Percentiles rank a stretch among this genome's conserved stretches.
phyloP scores from a whole-genome alignment of 352 stramenopile species.

The Phytophthora rubi region DNA sequence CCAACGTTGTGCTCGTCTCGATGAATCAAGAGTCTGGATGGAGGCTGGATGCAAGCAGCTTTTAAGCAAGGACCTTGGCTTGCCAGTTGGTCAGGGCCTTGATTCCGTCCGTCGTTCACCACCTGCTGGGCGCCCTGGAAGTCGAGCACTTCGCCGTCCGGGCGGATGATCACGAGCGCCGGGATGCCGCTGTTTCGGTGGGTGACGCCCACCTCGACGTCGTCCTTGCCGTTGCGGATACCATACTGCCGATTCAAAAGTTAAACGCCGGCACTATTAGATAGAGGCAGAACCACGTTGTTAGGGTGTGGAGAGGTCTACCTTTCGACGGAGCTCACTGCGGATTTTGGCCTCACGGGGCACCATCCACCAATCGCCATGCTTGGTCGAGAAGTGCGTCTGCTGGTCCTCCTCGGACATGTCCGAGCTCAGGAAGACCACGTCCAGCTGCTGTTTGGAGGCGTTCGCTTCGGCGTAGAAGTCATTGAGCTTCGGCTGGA shows the following conservation, averaged over 20 bases:
- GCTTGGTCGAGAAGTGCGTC: conserved; percentile 68
- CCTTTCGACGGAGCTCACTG: conserved; percentile 76
- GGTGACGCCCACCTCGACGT: conserved; percentile 55
- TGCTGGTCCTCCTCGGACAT: conserved; percentile 55
- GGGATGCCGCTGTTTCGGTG: conserved; percentile 74
- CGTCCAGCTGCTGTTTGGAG: conserved; percentile 49
- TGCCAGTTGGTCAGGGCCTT: conserved; percentile 50
- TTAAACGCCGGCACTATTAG: not conserved
- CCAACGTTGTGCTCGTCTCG: not conserved
- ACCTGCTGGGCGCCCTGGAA: conserved; percentile 61
- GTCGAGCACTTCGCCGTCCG: conserved; percentile 62
- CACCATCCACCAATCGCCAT: conserved; percentile 73
- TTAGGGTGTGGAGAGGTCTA: conserved; percentile 18
- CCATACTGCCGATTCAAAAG: conserved; percentile 44
- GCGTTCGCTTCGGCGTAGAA: conserved; percentile 71
- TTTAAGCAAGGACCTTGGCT: conserved; percentile 3
- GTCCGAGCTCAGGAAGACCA: conserved; percentile 82
- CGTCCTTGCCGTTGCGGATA: conserved; percentile 74
- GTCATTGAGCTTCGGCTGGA: conserved; percentile 72
- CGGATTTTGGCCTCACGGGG: conserved; percentile 60
- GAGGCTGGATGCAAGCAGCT: not conserved
- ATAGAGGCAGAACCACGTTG: conserved; percentile 18
- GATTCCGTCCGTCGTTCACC: conserved; percentile 49
- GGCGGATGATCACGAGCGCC: conserved; percentile 65
- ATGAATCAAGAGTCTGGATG: not conserved